Conservation (phyloP, 2,329 filamentous ascomycete species). For the Elsinoe ampelina region DNA sequence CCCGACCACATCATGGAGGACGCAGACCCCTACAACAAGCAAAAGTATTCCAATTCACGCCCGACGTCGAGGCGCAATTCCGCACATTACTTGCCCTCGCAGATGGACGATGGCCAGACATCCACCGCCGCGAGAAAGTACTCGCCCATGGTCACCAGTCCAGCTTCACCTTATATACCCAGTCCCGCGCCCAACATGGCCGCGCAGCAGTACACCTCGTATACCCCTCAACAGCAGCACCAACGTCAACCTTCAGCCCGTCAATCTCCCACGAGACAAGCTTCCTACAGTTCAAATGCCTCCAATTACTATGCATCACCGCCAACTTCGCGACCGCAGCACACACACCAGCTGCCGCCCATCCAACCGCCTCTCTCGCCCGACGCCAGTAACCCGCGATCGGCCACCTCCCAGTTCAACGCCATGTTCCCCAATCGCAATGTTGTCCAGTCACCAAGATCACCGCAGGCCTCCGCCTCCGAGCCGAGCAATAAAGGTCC, state of each 20-base stretch:
- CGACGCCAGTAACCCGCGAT: conserved; percentile 63
- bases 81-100: conserved; percentile 53
- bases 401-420: conserved; percentile 47
- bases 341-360: conserved; percentile 61
- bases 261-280: conserved; percentile 68
- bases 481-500: conserved; percentile 47
- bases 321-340: conserved; percentile 35
- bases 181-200: conserved; percentile 33
- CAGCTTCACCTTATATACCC: conserved; percentile 65
- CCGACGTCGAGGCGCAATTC: conserved; percentile 61
- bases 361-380: conserved; percentile 58
- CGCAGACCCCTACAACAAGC: conserved; percentile 71
- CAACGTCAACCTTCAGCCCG: conserved; percentile 47
- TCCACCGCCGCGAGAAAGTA: conserved; percentile 83
- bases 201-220: conserved; percentile 24
- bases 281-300: conserved; percentile 43
- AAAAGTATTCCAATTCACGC: conserved; percentile 65
- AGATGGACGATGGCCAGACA: conserved; percentile 43
- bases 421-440: conserved; percentile 56
- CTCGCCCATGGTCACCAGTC: conserved; percentile 90
- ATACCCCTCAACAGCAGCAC: conserved; percentile 34
- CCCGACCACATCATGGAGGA: conserved; percentile 65
- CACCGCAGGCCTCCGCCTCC: conserved; percentile 34
- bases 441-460: conserved; percentile 27
- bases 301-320: conserved; percentile 52